Evolutionary conservation across 805 yeast genomes (phyloP).

Genomic region (Yamadazyma ubonensis): DNA sequence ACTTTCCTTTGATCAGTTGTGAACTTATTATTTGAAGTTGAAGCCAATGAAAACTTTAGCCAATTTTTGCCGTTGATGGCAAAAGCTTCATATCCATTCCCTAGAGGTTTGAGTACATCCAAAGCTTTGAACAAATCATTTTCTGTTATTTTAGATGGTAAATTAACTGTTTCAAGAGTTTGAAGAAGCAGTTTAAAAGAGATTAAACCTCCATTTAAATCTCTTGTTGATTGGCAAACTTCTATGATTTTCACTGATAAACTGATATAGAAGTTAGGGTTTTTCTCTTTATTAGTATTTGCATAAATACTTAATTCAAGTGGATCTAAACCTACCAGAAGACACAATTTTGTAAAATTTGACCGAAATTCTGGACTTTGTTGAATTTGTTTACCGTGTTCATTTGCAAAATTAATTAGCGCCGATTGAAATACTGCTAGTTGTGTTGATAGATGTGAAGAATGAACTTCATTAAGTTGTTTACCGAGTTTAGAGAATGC

Average conservation of each 20-base stretch:
- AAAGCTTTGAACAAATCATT: slow-evolving; percentile 60
- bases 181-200: slow-evolving; percentile 47
- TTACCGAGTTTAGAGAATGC: slow-evolving; percentile 52
- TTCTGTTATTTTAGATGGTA: slow-evolving; percentile 33
- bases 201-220: slow-evolving; percentile 79
- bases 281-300: slow-evolving; percentile 30
- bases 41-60: slow-evolving; percentile 35
- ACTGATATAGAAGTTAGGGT: slow-evolving; percentile 60
- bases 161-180: slow-evolving; percentile 21
- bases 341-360: slow-evolving; percentile 74
- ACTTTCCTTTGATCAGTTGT: slow-evolving; percentile 65
- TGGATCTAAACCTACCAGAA: slow-evolving; percentile 83
- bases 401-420: slow-evolving; percentile 68
- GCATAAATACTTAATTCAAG: slow-evolving; percentile 38
- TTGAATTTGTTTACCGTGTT: slow-evolving; percentile 66
- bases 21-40: slow-evolving; percentile 25
- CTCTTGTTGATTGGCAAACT: slow-evolving; percentile 65
- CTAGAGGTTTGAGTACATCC: slow-evolving; percentile 51
- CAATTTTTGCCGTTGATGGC: slow-evolving; percentile 57
- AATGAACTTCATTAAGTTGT: slow-evolving; percentile 50
- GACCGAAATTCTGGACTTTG: slow-evolving; percentile 62
- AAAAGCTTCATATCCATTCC: slow-evolving; percentile 69
- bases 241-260: slow-evolving; percentile 75
- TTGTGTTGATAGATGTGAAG: slow-evolving; percentile 65
- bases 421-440: slow-evolving; percentile 75